Evolutionary conservation across 225 moss, liverwort and hornwort species (phyloP), one percentile per base, ranked within the genome.

Genomic region (Polytrichum formosum): DNA sequence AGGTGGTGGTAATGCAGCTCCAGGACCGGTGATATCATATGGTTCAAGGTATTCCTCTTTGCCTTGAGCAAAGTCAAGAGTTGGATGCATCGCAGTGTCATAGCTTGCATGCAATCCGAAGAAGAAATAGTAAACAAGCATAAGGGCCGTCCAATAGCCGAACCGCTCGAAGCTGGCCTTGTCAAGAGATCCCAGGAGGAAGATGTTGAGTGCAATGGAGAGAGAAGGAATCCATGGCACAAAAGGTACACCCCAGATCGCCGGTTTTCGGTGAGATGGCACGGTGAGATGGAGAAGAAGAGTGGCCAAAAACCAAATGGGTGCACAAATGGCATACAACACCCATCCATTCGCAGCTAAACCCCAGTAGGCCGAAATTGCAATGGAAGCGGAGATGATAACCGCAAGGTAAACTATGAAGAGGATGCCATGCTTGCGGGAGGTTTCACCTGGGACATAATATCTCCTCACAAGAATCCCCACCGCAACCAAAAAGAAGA

Each of bases 141-240:
- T 84, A 1, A 33, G 0, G 9, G 20, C 87, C 0, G 93, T 93
- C 93, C 93, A 93, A 4, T 85, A 27, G 0, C 86, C 88, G 17
- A 96, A 96, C 1, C 93, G 65, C 26, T 84, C 30, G 61, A 93
- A 96, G 25, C 93, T 91, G 0, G 63, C 67, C 1, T 77, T 78
- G 46, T 96, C 93, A 10, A 96, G 78, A 0, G 85, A 82, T 0
- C 95, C 95, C 2, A 96, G 60, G 54, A 96, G 64, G 6, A 96
- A 93, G 23, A 86, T 17, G 55, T 88, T 96, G 26, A 88, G 75
- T 1, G 78, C 93, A 4, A 96, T 75, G 0, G 90, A 83, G 16
- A 91, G 75, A 0, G 91, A 90, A 1, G 93, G 91, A 22, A 93
- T 0, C 95, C 95, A 96, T 2, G 95, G 93, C 73, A 93, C 82